Percentiles rank a stretch among this genome's conserved stretches.
These are phyloP conservation scores for Cladochytrium tenue DNA, from an alignment of 371 early-diverging fungal genomes.

Conservation along the genomic window DNA sequence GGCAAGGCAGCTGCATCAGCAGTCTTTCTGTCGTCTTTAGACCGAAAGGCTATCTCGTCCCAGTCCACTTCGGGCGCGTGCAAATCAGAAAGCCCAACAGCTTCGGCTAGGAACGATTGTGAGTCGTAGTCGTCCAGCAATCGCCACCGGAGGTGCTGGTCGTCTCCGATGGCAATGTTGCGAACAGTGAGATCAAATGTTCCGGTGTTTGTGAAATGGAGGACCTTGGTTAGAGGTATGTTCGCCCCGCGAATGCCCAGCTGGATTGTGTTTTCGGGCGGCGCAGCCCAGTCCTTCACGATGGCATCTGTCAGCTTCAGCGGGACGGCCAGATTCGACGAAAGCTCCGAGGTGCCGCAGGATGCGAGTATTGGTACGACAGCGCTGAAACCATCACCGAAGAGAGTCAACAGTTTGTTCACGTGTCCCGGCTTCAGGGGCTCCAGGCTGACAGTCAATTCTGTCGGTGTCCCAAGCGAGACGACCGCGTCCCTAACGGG, in stretches of 20 bases:
- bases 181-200: constrained; percentile 42
- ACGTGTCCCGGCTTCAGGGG: constrained; percentile 20
- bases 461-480: constrained; percentile 9
- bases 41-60: constrained; percentile 44
- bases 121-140: constrained; percentile 36
- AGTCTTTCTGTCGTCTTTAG: constrained; percentile 21
- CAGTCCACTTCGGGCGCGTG: constrained; percentile 41
- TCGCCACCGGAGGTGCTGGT: constrained; percentile 37
- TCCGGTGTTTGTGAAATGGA: constrained; percentile 38
- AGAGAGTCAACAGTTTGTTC: constrained; percentile 14
- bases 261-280: constrained; percentile 29
- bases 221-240: constrained; percentile 25
- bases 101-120: background rate
- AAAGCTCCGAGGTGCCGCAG: constrained; percentile 29
- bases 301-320: constrained; percentile 3
- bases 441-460: constrained; percentile 24
- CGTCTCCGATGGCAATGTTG: constrained; percentile 33
- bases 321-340: constrained; percentile 33
- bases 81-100: constrained; percentile 3
- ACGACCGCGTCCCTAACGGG: background rate
- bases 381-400: constrained; percentile 12
- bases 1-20: background rate
- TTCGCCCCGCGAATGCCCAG: constrained; percentile 37
- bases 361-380: constrained; percentile 34
- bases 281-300: background rate